A percentile compares a stretch with the other conserved stretches of the same genome.
phyloP scores from a whole-genome alignment of 129 eudicot genomes.

The Flaveria bidentis region DNA sequence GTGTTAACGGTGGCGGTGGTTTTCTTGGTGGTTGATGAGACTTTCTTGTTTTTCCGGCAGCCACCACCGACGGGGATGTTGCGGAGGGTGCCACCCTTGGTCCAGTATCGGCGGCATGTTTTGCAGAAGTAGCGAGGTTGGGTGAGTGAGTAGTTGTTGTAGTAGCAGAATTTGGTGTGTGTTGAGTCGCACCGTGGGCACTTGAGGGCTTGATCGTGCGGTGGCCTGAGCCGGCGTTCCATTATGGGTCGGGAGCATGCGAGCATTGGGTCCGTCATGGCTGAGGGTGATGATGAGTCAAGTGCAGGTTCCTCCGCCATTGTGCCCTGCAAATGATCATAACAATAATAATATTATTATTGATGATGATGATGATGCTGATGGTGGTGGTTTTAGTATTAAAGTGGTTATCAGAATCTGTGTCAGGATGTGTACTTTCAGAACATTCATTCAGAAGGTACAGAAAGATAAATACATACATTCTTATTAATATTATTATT shows the following conservation, averaged over 20 bases:
- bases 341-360: not conserved
- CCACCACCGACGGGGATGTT: constrained; percentile 99
- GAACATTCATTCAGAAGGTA: constrained; percentile 27
- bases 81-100: constrained; percentile 89
- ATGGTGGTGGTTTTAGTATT: no score
- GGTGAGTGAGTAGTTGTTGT: constrained; percentile 94
- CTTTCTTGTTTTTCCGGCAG: constrained; percentile 81
- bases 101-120: constrained; percentile 94
- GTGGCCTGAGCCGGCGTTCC: constrained; percentile 80
- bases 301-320: constrained; percentile 60
- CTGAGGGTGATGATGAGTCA: constrained; percentile 71
- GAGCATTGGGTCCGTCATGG: constrained; percentile 57
- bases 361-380: no score
- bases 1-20: constrained; percentile 17
- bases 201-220: constrained; percentile 74
- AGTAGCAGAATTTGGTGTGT: constrained; percentile 96
- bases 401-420: constrained; percentile 16
- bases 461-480: constrained; percentile 5
- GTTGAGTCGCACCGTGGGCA: constrained; percentile 94
- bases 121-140: constrained; percentile 96
- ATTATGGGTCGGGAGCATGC: constrained; percentile 73
- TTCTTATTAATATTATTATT: not conserved
- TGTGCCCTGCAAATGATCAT: constrained; percentile 48
- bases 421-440: constrained; percentile 38
- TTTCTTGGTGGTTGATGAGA: constrained; percentile 52